These are phyloP conservation scores for Phylloporus rhodoxanthus DNA, from an alignment of 768 basidiomycete genomes.

Conservation along the genomic window DNA sequence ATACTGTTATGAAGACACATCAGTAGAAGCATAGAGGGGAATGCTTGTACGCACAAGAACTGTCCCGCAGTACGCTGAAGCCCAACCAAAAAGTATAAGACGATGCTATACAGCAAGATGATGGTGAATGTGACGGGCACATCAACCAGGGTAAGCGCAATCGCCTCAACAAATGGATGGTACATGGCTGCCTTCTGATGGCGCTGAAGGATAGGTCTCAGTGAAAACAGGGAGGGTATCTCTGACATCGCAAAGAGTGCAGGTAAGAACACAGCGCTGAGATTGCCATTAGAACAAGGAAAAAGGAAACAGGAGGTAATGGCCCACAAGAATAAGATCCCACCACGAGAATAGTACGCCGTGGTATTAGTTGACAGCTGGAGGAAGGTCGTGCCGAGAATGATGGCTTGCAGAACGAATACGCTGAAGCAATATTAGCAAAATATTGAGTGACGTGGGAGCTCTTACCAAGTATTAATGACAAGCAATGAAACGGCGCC, in stretches of 20 bases:
- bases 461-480: slow-evolving; percentile 23
- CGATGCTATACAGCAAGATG: slow-evolving; percentile 31
- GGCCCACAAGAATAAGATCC: slow-evolving; percentile 74
- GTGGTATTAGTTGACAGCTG: slow-evolving; percentile 35
- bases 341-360: slow-evolving; percentile 56
- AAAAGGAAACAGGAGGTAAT: accelerated
- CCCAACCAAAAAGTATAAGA: slow-evolving; percentile 57
- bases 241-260: slow-evolving; percentile 57
- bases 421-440: slow-evolving; percentile 32
- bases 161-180: slow-evolving; percentile 42
- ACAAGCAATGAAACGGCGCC: slow-evolving; percentile 35
- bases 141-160: slow-evolving; percentile 45
- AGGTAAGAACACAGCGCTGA: slow-evolving; percentile 52
- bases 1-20: slow-evolving; percentile 34
- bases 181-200: slow-evolving; percentile 45
- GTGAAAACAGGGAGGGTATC: slow-evolving; percentile 43
- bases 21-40: slow-evolving; percentile 6
- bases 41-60: slow-evolving; percentile 53
- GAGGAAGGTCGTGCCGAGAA: slow-evolving; percentile 42
- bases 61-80: slow-evolving; percentile 50
- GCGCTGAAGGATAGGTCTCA: slow-evolving; percentile 41
- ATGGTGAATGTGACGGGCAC: slow-evolving; percentile 38
- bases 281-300: background rate
- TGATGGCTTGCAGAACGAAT: slow-evolving; percentile 27
- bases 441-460: background rate